Evolutionary conservation across 2,329 filamentous ascomycete species (phyloP).

Genomic region (Neofusicoccum laricinum): DNA sequence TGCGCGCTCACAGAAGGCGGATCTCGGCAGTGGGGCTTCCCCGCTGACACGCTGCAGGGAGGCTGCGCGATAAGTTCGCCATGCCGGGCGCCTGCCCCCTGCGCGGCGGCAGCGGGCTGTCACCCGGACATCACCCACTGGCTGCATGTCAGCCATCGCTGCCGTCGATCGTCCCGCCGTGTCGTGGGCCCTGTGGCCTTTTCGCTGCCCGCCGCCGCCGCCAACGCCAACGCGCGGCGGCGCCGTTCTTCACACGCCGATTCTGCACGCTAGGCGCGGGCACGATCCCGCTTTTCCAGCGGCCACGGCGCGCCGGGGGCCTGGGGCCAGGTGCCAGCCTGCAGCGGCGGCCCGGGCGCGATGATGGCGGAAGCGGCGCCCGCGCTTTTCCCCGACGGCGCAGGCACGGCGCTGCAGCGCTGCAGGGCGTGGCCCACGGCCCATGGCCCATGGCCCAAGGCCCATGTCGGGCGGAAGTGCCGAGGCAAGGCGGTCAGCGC

Average conservation of each 20-base stretch:
- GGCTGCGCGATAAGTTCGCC: background rate
- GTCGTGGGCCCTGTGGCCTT: too few relatives aligned
- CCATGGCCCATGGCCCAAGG: too few relatives aligned
- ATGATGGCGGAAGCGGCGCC: too few relatives aligned
- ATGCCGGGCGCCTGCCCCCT: constrained; percentile 5
- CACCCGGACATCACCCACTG: constrained; percentile 9
- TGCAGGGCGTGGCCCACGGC: too few relatives aligned
- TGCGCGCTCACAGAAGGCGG: background rate
- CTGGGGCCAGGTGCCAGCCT: too few relatives aligned
- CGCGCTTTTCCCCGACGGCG: too few relatives aligned
- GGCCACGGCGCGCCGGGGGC: too few relatives aligned
- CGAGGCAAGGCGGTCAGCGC: constrained; percentile 14
- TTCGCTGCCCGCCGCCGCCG: background rate
- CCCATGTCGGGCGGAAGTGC: constrained; percentile 10
- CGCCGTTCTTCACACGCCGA: background rate
- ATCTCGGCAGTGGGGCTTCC: constrained; percentile 16
- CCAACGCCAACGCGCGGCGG: too few relatives aligned
- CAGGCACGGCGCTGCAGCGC: too few relatives aligned
- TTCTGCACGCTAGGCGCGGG: constrained; percentile 6
- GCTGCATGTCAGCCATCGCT: constrained; percentile 10
- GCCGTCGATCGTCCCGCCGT: background rate
- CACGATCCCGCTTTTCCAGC: constrained; percentile 10
- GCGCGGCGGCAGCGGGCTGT: constrained; percentile 6
- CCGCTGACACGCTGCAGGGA: constrained; percentile 11
- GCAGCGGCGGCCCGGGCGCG: too few relatives aligned